phyloP scores from a whole-genome alignment of 768 basidiomycete species.

The Leccinum rimulosum region DNA sequence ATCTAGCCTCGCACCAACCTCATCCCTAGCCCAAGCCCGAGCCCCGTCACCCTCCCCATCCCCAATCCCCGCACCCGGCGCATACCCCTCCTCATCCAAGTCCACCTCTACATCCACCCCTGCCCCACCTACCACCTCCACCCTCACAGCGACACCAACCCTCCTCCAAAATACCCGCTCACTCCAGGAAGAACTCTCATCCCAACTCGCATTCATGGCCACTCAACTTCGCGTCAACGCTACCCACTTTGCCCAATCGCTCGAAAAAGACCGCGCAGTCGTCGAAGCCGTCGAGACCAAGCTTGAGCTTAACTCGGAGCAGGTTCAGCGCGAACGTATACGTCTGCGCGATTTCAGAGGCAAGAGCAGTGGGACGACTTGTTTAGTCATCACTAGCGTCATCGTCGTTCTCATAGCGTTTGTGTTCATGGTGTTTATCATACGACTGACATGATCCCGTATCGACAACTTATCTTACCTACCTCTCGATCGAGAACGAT shows the following conservation, averaged over 20 bases:
- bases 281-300: constrained; percentile 66
- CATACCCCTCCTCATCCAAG: background rate
- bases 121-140: constrained; percentile 33
- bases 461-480: background rate
- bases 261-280: constrained; percentile 73
- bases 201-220: constrained; percentile 82
- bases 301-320: constrained; percentile 68
- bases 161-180: constrained; percentile 55
- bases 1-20: background rate
- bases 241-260: constrained; percentile 66
- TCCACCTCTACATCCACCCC: background rate
- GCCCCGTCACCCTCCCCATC: constrained; percentile 15
- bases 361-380: constrained; percentile 71
- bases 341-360: constrained; percentile 60
- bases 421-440: constrained; percentile 67
- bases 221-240: constrained; percentile 84
- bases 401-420: constrained; percentile 68
- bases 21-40: constrained; percentile 4
- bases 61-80: constrained; percentile 7
- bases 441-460: constrained; percentile 53
- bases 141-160: constrained; percentile 35
- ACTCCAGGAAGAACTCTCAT: constrained; percentile 71
- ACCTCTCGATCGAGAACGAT: background rate
- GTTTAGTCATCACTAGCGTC: constrained; percentile 62
- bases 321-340: constrained; percentile 63